These are phyloP conservation scores for Ajuga reptans DNA, from an alignment of 305 asterid species.

Conservation along the genomic window DNA sequence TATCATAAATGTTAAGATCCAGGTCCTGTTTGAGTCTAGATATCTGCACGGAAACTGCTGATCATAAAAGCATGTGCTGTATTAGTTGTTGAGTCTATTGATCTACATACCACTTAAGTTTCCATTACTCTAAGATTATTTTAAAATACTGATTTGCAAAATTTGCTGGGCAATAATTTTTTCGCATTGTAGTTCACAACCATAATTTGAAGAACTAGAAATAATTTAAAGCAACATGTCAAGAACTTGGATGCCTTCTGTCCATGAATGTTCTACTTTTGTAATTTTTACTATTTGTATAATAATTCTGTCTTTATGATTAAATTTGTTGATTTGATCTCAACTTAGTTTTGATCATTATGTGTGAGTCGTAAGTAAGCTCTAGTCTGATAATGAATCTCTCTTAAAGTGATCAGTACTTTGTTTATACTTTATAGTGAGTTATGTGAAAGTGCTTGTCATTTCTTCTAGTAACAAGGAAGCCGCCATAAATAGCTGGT, in stretches of 20 bases:
- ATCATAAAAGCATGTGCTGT: not conserved
- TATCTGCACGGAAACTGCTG: not conserved
- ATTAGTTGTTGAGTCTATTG: not conserved
- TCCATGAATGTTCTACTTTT: not conserved
- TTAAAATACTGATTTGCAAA: not conserved
- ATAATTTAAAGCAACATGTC: not conserved
- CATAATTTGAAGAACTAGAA: not conserved
- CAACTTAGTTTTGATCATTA: not conserved
- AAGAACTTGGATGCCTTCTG: not conserved
- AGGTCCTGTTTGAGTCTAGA: not conserved
- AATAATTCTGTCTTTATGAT: not conserved
- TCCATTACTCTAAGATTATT: not conserved
- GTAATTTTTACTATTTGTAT: not conserved
- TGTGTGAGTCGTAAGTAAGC: not conserved
- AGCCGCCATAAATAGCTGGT: not conserved
- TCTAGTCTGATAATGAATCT: not conserved
- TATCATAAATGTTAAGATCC: not conserved
- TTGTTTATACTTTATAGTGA: not conserved
- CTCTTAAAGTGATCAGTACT: not conserved
- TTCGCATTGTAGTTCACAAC: not conserved
- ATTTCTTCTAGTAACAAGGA: not conserved
- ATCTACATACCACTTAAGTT: not conserved
- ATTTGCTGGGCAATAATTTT: not conserved
- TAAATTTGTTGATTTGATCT: not conserved
- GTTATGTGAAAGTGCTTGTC: not conserved